Base-by-base conservation (phyloP, 192 early-diverging fungal genomes). In the Coemansia sp. region DNA sequence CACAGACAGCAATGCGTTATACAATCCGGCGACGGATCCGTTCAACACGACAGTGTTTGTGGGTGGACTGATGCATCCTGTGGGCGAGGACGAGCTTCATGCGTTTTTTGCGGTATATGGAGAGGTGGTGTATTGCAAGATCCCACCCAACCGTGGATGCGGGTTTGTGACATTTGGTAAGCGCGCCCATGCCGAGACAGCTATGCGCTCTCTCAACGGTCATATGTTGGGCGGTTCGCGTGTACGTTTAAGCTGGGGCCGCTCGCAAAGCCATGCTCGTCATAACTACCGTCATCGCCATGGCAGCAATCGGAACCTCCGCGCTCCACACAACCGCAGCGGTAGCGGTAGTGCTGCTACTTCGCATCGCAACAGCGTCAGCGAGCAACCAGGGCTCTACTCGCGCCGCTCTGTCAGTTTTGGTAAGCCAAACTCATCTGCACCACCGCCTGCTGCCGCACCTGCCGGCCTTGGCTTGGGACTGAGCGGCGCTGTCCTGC, bases 41-140 rank as follows among this genome's bases (percentile, higher is more conserved):
- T 89, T 80, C 74, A 97, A 97, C 80, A 97, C 95, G 4, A 98
- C 97, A 3, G 93, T 98, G 27, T 98, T 98, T 83, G 93, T 98
- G 23, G 97, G 97, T 22, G 95, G 95, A 5, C 78, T 98, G 47
- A 89, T 85, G 44, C 84, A 90, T 30, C 82, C 86, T 7, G 88
- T 92, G n/a, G 83, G 84, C 24, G 95, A 97, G 67, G 91, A 94
- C 52, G 94, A 97, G 54, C 84, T 98, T 58, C 72, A 85, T 31
- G 85, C 86, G 6, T 85, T 87, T 64, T 98, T 98, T 76, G 76
- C 85, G 14, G 84, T 85, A 30, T 96, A 93, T 85, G 97, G 97
- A 30, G 93, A 93, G 31, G 95, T 98, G 51, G 85, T 85, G 0
- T 92, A 96, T 79, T 90, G 93, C 65, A 96, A 96, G 74, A 96